A percentile compares a stretch with the other conserved stretches of the same genome.
Evolutionary conservation across 1,284 basidiomycete species (phyloP).

Genomic region (Marasmius tenuissimus): DNA sequence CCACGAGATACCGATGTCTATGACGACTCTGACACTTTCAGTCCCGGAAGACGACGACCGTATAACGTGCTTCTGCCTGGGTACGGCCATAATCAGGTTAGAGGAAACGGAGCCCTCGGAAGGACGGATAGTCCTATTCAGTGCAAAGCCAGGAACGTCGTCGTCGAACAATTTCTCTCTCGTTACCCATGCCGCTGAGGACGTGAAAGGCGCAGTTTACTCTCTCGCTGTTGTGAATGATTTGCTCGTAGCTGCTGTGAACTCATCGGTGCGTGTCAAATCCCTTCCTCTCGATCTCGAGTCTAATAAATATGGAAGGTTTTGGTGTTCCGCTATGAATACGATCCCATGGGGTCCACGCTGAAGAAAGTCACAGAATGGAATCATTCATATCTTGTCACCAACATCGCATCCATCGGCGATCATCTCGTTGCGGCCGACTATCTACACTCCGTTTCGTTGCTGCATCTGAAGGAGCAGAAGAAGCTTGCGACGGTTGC

Average conservation of each 20-base stretch:
- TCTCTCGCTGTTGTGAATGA: conserved; percentile 47
- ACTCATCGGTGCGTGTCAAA: conserved; percentile 61
- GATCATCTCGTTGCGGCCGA: conserved; percentile 72
- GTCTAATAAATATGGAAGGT: conserved; percentile 32
- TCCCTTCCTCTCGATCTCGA: not conserved
- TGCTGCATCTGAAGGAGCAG: conserved; percentile 52
- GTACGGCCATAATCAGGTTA: conserved; percentile 50
- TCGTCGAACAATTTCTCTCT: conserved; percentile 31
- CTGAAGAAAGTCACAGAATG: conserved; percentile 57
- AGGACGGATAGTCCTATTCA: conserved; percentile 59
- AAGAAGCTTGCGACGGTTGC: conserved; percentile 60
- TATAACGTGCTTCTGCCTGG: conserved; percentile 56
- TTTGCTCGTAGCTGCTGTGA: conserved; percentile 67
- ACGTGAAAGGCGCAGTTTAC: conserved; percentile 64
- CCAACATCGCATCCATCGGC: conserved; percentile 53
- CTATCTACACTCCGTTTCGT: conserved; percentile 78
- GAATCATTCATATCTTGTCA: conserved; percentile 81
- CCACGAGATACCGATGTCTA: conserved; percentile 61
- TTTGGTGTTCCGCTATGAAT: conserved; percentile 43
- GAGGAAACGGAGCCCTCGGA: conserved; percentile 57
- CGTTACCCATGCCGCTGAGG: conserved; percentile 35
- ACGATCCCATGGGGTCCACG: conserved; percentile 19
- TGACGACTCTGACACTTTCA: conserved; percentile 40
- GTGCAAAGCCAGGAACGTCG: conserved; percentile 25
- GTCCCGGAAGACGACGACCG: conserved; percentile 23